A percentile compares a stretch with the other conserved stretches of the same genome.
Evolutionary conservation across 2,329 filamentous ascomycete genomes (phyloP).

Genomic region (Fusarium sacchari): DNA sequence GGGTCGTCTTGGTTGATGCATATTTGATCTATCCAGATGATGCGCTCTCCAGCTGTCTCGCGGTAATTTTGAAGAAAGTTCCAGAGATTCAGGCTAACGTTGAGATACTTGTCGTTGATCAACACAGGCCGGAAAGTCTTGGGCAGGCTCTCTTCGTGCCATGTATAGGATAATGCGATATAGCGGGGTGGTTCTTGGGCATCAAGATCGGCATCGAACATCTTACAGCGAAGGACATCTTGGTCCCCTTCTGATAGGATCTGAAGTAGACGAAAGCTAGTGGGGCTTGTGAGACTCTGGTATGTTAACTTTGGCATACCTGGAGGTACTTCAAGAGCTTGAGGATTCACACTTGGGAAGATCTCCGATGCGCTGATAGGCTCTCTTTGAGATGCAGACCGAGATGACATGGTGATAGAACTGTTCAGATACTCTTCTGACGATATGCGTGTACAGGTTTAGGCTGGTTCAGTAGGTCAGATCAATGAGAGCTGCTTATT

Average conservation of each 20-base stretch:
- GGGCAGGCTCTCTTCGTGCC: neutral
- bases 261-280: neutral
- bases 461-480: neutral
- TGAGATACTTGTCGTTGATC: neutral
- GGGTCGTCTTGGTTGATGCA: neutral
- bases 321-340: neutral
- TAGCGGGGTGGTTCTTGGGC: neutral
- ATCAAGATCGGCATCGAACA: neutral
- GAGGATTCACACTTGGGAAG: neutral
- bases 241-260: neutral
- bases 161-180: neutral
- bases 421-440: rapidly evolving
- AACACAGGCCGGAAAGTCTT: neutral
- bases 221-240: neutral
- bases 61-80: neutral
- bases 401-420: neutral
- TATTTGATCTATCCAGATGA: neutral
- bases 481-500: rapidly evolving
- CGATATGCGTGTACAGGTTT: no score
- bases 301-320: neutral
- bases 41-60: rapidly evolving
- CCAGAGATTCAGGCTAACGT: neutral
- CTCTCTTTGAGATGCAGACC: neutral
- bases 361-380: neutral
- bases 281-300: neutral